Evolutionary conservation across 179 eudicot genomes (phyloP), one percentile per base, ranked within the genome.

Genomic region (Silene noctiflora): DNA sequence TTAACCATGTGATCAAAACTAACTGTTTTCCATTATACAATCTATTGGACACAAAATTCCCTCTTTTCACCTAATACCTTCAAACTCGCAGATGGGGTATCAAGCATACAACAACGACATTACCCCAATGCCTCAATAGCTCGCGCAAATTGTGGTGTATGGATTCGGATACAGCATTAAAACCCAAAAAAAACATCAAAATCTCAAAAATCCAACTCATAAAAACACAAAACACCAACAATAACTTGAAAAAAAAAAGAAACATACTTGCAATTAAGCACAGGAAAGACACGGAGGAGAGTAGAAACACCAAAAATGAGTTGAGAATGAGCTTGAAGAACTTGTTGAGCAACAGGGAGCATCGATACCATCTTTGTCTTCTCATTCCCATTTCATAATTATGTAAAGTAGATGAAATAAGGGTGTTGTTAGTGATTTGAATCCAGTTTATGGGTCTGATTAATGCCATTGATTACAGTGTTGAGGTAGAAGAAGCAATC

Each of bases 281-380:
- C 78, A 33, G 97, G 98, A 59, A 91, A 10, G 68, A 60, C 72
- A 56, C 79, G 83, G 65, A 92, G 86, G 58, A 89, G 85, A 17
- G 83, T 27, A 74, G 97, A 91, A 58, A 90, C 93, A 66, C 97
- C 98, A 79, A 79, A 73, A 66, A 84, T 77, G 65, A 89, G 86
- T 21, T 35, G 46, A 20, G 73, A 65, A 51, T 93, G 85, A 76
- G 89, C 83, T 66, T 63, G 83, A 27, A 93, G 89, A 55, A 93
- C 93, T 8, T 90, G 87, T 63, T 78, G 35, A 5, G 97, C 97
- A 4, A 91, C 86, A 1, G 97, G 96, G 65, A 90, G 73, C 91
- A 93, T 85, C 6, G 81, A 79, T 80, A 75, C 79, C 75, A 80
- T 70, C 72, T 80, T 75, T 22, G 4, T 14, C 19, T 74, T 39